These are phyloP conservation scores for Yamadazyma triangularis DNA, from an alignment of 1,139 yeast genomes.

Conservation along the genomic window DNA sequence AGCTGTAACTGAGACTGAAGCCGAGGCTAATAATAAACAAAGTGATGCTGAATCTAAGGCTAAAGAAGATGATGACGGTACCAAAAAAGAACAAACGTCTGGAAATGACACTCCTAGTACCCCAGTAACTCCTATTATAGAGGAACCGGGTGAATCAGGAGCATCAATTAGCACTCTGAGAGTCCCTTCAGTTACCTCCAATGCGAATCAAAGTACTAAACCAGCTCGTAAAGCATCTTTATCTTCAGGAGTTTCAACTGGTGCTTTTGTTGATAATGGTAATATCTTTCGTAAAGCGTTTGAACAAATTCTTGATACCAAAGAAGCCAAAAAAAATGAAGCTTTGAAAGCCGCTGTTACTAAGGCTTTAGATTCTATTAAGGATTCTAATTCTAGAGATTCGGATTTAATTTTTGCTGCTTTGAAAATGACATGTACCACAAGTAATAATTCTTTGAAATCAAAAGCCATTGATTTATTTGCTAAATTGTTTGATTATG, in stretches of 20 bases:
- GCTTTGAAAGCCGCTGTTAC: slow-evolving; percentile 27
- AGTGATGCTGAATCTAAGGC: not conserved
- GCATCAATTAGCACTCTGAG: slow-evolving; percentile 2
- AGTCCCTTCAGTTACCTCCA: slow-evolving; percentile 4
- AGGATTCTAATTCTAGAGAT: slow-evolving; percentile 23
- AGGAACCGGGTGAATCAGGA: slow-evolving; percentile 8
- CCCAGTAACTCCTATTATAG: slow-evolving; percentile 10
- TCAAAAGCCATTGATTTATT: slow-evolving; percentile 41
- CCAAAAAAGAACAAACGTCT: slow-evolving; percentile 1
- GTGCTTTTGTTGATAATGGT: slow-evolving; percentile 31
- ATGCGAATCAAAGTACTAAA: not conserved
- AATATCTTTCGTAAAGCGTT: slow-evolving; percentile 39
- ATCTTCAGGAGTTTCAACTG: slow-evolving; percentile 18
- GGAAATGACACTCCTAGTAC: slow-evolving; percentile 1
- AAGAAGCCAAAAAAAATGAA: slow-evolving; percentile 41
- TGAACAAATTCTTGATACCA: slow-evolving; percentile 29
- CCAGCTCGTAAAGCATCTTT: slow-evolving; percentile 19
- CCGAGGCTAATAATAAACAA: slow-evolving; percentile 2
- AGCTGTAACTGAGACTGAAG: not conserved
- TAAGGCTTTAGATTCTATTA: slow-evolving; percentile 34
- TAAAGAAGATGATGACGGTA: slow-evolving; percentile 1
- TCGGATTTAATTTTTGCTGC: slow-evolving; percentile 37
- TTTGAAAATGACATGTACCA: slow-evolving; percentile 37
- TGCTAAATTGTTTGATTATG: slow-evolving; percentile 43
- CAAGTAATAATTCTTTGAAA: slow-evolving; percentile 28